Percentiles rank a stretch among this genome's conserved stretches.
These are phyloP conservation scores for Ettlia oleoabundans DNA, from an alignment of 139 green algal genomes.

Conservation along the genomic window DNA sequence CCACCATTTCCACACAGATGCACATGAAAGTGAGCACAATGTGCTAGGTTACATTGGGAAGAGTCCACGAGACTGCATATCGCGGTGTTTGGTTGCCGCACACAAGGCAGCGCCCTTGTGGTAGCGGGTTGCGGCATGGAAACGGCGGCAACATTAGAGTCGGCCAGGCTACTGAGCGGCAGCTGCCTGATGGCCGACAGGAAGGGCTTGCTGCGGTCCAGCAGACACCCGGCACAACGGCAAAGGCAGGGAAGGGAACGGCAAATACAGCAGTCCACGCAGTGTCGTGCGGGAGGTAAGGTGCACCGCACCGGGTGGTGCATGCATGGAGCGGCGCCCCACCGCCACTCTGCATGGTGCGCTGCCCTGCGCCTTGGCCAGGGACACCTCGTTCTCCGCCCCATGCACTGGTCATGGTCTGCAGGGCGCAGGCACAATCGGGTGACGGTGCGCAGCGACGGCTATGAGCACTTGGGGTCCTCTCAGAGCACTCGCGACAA, in stretches of 20 bases:
- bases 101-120: too few relatives aligned
- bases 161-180: too few relatives aligned
- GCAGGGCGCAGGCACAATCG: conserved; percentile 21
- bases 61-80: too few relatives aligned
- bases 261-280: neutral
- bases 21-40: too few relatives aligned
- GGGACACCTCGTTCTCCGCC: too few relatives aligned
- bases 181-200: neutral
- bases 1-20: too few relatives aligned
- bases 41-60: too few relatives aligned
- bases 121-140: too few relatives aligned
- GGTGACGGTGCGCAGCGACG: conserved; percentile 48
- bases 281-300: conserved; percentile 21
- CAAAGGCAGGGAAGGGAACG: neutral
- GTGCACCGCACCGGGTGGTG: neutral
- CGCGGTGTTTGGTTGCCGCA: too few relatives aligned
- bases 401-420: neutral
- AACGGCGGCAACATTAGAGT: too few relatives aligned
- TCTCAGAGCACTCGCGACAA: conserved; percentile 45
- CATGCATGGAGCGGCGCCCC: conserved; percentile 14
- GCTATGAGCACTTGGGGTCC: conserved; percentile 80
- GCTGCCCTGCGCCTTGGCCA: neutral
- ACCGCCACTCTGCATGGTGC: neutral
- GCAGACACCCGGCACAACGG: neutral
- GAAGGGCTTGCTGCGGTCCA: neutral